These are phyloP conservation scores for Coprinopsis cinerea DNA, from an alignment of 768 basidiomycete genomes.

Conservation along the genomic window DNA sequence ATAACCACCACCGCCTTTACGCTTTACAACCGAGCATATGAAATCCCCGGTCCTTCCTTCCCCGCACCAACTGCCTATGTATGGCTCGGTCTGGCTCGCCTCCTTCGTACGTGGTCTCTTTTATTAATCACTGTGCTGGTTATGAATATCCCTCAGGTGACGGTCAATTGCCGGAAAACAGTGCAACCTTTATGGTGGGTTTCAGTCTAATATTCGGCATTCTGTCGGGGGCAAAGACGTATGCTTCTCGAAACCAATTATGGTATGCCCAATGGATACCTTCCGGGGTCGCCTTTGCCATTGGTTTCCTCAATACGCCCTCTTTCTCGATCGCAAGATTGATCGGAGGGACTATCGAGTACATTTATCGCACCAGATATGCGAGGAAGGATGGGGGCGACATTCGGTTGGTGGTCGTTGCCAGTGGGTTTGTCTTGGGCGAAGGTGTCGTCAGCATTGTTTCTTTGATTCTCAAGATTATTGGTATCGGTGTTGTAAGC, in stretches of 20 bases:
- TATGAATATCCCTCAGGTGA: constrained; percentile 47
- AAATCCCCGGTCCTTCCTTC: constrained; percentile 91
- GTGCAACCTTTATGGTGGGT: constrained; percentile 67
- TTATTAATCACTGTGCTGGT: constrained; percentile 10
- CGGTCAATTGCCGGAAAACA: constrained; percentile 75
- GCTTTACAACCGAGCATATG: constrained; percentile 82
- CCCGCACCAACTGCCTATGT: constrained; percentile 94
- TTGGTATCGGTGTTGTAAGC: constrained; percentile 68
- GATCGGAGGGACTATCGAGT: constrained; percentile 80
- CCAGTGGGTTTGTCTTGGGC: constrained; percentile 93
- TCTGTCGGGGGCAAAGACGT: constrained; percentile 62
- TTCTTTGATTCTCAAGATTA: constrained; percentile 65
- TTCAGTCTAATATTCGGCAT: constrained; percentile 70
- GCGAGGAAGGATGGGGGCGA: constrained; percentile 40
- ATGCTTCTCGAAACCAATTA: constrained; percentile 41
- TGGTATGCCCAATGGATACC: constrained; percentile 76
- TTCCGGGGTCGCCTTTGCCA: constrained; percentile 91
- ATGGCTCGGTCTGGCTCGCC: constrained; percentile 75
- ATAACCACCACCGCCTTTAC: constrained; percentile 85
- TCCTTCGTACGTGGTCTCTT: constrained; percentile 52
- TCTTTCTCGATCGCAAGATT: constrained; percentile 90
- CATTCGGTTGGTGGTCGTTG: constrained; percentile 78
- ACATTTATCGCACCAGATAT: constrained; percentile 51
- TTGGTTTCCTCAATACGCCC: constrained; percentile 94
- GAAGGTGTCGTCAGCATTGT: constrained; percentile 89